phyloP scores from a whole-genome alignment of 345 rosid genomes.

The Camelina neglecta region DNA sequence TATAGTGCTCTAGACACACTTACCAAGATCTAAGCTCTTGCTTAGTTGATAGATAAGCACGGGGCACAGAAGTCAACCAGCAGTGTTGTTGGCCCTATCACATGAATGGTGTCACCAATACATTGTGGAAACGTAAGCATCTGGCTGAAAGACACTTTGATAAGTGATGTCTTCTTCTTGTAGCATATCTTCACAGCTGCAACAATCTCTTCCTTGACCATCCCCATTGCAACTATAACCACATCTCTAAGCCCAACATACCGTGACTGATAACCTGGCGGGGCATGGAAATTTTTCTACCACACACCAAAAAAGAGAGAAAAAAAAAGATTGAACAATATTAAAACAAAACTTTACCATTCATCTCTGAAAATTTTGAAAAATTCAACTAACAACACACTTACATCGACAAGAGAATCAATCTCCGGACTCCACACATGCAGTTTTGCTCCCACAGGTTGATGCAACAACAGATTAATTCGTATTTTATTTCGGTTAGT shows the following conservation, averaged over 20 bases:
- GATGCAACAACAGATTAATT: not conserved
- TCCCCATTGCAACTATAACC: not conserved
- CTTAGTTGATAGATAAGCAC: no score
- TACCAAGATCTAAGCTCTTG: no score
- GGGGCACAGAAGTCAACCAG: no score
- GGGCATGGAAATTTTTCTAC: constrained; percentile 20
- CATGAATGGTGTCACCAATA: no score
- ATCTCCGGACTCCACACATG: not conserved
- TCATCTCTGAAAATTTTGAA: not conserved
- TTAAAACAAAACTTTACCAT: not conserved
- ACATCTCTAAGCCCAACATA: constrained; percentile 37
- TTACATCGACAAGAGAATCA: constrained; percentile 33
- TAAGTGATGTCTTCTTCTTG: constrained; percentile 12
- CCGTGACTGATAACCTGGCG: not conserved
- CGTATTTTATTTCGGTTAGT: no score
- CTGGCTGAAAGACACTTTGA: not conserved
- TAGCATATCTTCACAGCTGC: constrained; percentile 21
- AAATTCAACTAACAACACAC: not conserved
- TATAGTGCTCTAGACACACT: no score
- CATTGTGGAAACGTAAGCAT: not conserved
- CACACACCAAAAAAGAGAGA: not conserved
- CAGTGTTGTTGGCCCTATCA: no score
- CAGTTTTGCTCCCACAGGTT: constrained; percentile 32
- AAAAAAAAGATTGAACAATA: not conserved
- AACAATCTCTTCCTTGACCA: not conserved